phyloP scores from a whole-genome alignment of 2,329 filamentous ascomycete genomes.

The Colletotrichum eremochloae region DNA sequence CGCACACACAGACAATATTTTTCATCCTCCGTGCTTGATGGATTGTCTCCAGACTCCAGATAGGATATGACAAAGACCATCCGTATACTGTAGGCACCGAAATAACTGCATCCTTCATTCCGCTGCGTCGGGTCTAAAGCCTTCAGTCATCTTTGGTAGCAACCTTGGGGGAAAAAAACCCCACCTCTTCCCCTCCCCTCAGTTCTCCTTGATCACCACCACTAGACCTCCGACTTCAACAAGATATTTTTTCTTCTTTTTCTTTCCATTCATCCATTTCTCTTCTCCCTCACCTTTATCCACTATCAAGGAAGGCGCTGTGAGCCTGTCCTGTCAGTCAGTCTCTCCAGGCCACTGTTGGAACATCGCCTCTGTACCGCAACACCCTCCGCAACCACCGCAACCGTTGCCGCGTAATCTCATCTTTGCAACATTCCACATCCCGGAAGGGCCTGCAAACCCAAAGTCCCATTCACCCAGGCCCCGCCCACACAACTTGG shows the following conservation, averaged over 20 bases:
- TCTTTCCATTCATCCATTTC: background rate
- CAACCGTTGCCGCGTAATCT: slow-evolving; percentile 30
- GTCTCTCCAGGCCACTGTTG: background rate
- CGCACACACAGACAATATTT: too few relatives aligned
- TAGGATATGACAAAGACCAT: slow-evolving; percentile 27
- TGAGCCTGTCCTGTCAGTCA: too few relatives aligned
- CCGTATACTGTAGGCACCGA: slow-evolving; percentile 36
- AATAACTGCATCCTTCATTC: slow-evolving; percentile 33
- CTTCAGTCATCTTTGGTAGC: slow-evolving; percentile 5
- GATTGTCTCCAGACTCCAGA: background rate
- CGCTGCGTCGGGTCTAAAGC: slow-evolving; percentile 15
- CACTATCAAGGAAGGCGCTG: too few relatives aligned
- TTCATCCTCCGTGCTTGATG: background rate
- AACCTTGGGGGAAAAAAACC: background rate
- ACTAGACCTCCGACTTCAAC: slow-evolving; percentile 19
- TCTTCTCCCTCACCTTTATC: background rate
- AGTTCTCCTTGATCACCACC: slow-evolving; percentile 27
- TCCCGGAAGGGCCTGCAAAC: background rate
- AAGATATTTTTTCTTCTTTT: slow-evolving; percentile 9
- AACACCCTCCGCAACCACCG: background rate
- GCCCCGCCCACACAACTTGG: slow-evolving; percentile 24
- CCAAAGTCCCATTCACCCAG: slow-evolving; percentile 7
- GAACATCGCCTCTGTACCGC: background rate
- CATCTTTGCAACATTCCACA: background rate
- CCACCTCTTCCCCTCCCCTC: background rate